A percentile compares a stretch with the other conserved stretches of the same genome.
These are phyloP conservation scores for Coemansia sp. DNA, from an alignment of 192 early-diverging fungal genomes.

Conservation along the genomic window DNA sequence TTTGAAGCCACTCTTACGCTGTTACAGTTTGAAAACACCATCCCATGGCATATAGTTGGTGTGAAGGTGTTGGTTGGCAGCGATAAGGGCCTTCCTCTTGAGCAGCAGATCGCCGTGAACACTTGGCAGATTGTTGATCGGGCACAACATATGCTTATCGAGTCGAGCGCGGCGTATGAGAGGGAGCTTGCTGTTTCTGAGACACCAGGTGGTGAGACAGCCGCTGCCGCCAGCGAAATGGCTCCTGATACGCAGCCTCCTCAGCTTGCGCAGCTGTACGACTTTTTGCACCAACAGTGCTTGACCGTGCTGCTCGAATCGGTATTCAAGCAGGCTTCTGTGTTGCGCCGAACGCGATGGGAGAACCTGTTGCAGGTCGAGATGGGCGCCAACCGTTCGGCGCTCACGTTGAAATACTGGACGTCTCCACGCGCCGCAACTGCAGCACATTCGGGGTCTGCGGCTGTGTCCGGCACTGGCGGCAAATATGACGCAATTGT, in stretches of 20 bases:
- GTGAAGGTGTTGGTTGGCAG: constrained; percentile 65
- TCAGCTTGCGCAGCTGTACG: constrained; percentile 70
- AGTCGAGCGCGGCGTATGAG: constrained; percentile 8
- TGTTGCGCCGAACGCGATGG: constrained; percentile 45
- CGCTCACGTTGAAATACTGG: constrained; percentile 44
- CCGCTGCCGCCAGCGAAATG: neutral
- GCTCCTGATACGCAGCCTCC: constrained; percentile 33
- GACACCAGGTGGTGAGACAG: neutral
- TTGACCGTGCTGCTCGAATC: constrained; percentile 68
- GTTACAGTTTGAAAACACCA: constrained; percentile 54
- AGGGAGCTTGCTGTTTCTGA: neutral
- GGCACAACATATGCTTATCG: constrained; percentile 35
- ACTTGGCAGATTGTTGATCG: constrained; percentile 29
- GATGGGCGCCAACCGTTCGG: constrained; percentile 28
- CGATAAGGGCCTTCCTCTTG: constrained; percentile 16
- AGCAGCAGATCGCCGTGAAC: constrained; percentile 36
- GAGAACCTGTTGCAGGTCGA: constrained; percentile 44
- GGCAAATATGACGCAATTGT: constrained; percentile 25
- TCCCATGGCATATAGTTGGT: constrained; percentile 72
- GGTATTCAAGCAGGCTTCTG: constrained; percentile 60
- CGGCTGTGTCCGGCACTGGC: neutral
- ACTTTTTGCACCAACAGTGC: constrained; percentile 69
- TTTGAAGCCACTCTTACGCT: constrained; percentile 70
- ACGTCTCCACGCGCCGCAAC: constrained; percentile 32
- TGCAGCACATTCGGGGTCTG: constrained; percentile 7